A percentile compares a stretch with the other conserved stretches of the same genome.
These are phyloP conservation scores for Beauveria sp. DNA, from an alignment of 2,329 filamentous ascomycete species.

Conservation along the genomic window DNA sequence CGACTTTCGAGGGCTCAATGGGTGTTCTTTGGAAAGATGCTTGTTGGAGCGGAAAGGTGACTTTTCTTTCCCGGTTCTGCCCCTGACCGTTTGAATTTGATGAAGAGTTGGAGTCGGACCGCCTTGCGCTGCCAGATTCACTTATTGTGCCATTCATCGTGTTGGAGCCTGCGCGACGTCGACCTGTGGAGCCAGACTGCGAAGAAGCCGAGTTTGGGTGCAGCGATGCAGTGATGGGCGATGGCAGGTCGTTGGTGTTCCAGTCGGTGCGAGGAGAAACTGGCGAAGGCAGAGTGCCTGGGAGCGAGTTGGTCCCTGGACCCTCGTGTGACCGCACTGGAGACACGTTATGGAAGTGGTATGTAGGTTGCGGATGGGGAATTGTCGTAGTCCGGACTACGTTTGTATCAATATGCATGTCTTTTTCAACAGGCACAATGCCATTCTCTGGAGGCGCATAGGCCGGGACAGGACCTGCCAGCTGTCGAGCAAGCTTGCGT, in stretches of 20 bases:
- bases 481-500: slow-evolving; percentile 42
- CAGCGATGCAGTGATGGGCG: slow-evolving; percentile 30
- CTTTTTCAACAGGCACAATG: slow-evolving; percentile 22
- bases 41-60: slow-evolving; percentile 16
- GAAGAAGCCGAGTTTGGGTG: slow-evolving; percentile 16
- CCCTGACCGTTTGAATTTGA: slow-evolving; percentile 16
- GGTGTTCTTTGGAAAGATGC: slow-evolving; percentile 35
- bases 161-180: slow-evolving; percentile 10
- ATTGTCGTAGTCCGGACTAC: slow-evolving; percentile 13
- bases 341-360: slow-evolving; percentile 12
- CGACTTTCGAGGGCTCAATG: slow-evolving; percentile 44
- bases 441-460: slow-evolving; percentile 36
- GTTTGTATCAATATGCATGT: slow-evolving; percentile 17
- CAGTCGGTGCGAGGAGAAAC: slow-evolving; percentile 39
- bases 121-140: slow-evolving; percentile 20
- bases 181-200: slow-evolving; percentile 14
- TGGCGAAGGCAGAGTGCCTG: slow-evolving; percentile 39
- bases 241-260: slow-evolving; percentile 33
- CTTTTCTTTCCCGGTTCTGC: slow-evolving; percentile 12
- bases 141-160: slow-evolving; percentile 13
- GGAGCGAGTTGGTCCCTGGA: slow-evolving; percentile 27
- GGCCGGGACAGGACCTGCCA: slow-evolving; percentile 41
- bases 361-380: slow-evolving; percentile 7
- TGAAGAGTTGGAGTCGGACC: slow-evolving; percentile 20
- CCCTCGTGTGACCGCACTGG: slow-evolving; percentile 16